phyloP scores from a whole-genome alignment of 495 filamentous ascomycete species.

The Gamarada debralockiae region DNA sequence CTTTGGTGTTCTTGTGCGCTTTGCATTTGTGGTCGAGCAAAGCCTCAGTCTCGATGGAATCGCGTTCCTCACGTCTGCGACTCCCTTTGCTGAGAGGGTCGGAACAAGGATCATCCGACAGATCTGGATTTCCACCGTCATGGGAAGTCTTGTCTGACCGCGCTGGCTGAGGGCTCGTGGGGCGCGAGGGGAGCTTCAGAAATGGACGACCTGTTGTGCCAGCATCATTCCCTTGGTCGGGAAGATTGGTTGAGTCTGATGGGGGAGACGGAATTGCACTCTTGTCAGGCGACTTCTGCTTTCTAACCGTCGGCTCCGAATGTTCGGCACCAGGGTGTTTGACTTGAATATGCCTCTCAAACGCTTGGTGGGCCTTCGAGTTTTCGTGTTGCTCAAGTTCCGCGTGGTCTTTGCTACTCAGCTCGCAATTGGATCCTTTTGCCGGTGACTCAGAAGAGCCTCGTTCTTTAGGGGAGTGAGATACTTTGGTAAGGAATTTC shows the following conservation, averaged over 20 bases:
- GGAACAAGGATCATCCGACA: not conserved
- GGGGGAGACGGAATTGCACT: not conserved
- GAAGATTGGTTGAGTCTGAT: not conserved
- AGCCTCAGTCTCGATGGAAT: slow-evolving; percentile 12
- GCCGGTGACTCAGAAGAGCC: not conserved
- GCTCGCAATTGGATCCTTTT: not conserved
- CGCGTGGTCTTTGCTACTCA: not conserved
- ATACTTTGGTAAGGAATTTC: not conserved
- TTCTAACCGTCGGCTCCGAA: not conserved
- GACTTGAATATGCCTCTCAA: not conserved
- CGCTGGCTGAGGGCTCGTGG: not conserved
- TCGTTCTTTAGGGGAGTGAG: not conserved
- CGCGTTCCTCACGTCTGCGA: slow-evolving; percentile 3
- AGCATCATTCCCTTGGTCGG: slow-evolving; percentile 12
- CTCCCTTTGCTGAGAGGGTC: not conserved
- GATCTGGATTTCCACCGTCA: not conserved
- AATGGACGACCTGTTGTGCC: slow-evolving; percentile 37
- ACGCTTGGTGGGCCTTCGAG: not conserved
- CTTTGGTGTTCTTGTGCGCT: slow-evolving; percentile 15
- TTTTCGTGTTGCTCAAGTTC: not conserved
- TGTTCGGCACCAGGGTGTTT: not conserved
- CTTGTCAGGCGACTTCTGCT: not conserved
- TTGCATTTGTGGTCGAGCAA: slow-evolving; percentile 16
- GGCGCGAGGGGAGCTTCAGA: slow-evolving; percentile 28
- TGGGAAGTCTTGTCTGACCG: not conserved